phyloP scores from a whole-genome alignment of 257 asterid species.

The Salvia splendens region DNA sequence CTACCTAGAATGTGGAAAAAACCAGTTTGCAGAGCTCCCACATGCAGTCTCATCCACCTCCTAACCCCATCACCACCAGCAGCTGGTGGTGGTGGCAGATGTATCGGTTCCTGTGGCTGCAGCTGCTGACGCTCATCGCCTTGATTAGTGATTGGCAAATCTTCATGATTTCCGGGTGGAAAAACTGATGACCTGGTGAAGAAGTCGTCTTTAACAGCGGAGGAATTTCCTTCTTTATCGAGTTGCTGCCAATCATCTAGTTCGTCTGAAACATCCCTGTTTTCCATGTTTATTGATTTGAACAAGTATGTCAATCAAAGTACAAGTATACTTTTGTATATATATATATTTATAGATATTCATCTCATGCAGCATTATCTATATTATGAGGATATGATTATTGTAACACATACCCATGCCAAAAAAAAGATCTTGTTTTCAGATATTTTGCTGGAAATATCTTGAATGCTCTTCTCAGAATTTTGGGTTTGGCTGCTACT shows the following conservation, averaged over 20 bases:
- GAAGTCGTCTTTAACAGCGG: constrained; percentile 32
- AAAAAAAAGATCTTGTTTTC: constrained; percentile 29
- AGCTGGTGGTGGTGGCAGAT: constrained; percentile 1
- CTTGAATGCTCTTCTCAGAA: constrained; percentile 25
- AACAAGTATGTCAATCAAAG: background rate
- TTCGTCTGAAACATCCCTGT: constrained; percentile 39
- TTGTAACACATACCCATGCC: background rate
- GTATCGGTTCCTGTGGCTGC: constrained; percentile 26
- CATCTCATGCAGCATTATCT: constrained; percentile 35
- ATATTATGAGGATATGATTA: constrained; percentile 35
- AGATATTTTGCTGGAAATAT: constrained; percentile 42
- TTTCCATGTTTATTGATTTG: constrained; percentile 45
- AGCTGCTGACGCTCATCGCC: constrained; percentile 19
- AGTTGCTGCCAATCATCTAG: constrained; percentile 60
- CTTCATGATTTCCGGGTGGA: constrained; percentile 51
- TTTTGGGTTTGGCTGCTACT: constrained; percentile 28
- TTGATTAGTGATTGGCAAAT: constrained; percentile 34
- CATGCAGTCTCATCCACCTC: constrained; percentile 35
- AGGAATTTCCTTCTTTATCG: constrained; percentile 18
- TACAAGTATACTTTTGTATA: background rate
- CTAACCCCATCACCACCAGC: constrained; percentile 21
- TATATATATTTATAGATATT: background rate
- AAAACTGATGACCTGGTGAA: constrained; percentile 32
- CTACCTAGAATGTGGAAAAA: constrained; percentile 27
- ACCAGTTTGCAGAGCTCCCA: constrained; percentile 34